Evolutionary conservation across 257 asterid genomes (phyloP).

Genomic region (Eustoma russellianum): DNA sequence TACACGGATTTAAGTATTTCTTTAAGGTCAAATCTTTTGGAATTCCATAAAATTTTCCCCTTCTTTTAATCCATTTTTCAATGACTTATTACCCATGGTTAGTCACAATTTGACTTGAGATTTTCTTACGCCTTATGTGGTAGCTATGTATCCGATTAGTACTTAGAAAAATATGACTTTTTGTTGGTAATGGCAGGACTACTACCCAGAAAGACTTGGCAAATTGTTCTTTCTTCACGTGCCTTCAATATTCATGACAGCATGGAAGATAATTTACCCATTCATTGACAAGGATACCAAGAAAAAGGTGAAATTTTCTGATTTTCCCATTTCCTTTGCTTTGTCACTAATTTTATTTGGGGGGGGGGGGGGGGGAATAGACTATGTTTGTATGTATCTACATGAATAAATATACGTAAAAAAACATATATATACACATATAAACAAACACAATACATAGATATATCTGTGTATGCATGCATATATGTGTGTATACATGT

Average conservation of each 20-base stretch:
- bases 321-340: background rate
- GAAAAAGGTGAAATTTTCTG: slow-evolving; percentile 40
- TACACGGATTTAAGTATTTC: too few species aligned
- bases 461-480: background rate
- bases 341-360: background rate
- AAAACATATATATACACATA: too few species aligned
- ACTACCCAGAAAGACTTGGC: slow-evolving; percentile 86
- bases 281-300: slow-evolving; percentile 69
- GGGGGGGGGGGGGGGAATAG: background rate
- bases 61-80: background rate
- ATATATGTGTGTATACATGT: background rate
- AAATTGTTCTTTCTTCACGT: slow-evolving; percentile 41
- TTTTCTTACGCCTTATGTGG: background rate
- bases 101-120: background rate
- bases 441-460: too few species aligned
- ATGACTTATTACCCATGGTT: too few species aligned
- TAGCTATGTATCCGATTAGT: background rate
- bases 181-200: slow-evolving; percentile 30
- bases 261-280: slow-evolving; percentile 67
- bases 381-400: too few species aligned
- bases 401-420: too few species aligned
- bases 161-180: background rate
- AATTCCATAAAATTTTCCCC: background rate
- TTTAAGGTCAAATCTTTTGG: too few species aligned
- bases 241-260: slow-evolving; percentile 49